Evolutionary conservation across 2,329 filamentous ascomycete species (phyloP).

Genomic region (Paecilomyces fulvus): DNA sequence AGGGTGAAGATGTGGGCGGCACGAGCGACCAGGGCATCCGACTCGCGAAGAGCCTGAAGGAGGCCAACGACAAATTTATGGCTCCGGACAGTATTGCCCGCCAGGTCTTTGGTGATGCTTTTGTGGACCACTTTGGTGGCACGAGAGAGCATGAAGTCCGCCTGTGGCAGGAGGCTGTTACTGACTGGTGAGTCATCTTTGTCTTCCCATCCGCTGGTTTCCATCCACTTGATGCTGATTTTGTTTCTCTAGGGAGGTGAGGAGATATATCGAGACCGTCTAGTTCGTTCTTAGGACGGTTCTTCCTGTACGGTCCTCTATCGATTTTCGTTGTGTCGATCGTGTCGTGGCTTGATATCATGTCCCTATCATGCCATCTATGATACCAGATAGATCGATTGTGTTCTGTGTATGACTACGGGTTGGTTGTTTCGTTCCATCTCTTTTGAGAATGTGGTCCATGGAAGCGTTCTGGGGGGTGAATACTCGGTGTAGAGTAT

Average conservation of each 20-base stretch:
- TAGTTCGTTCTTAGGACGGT: conserved; percentile 17
- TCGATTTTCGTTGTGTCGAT: background rate
- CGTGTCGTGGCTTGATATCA: background rate
- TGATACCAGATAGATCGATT: background rate
- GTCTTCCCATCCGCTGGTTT: background rate
- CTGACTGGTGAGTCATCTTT: conserved; percentile 68
- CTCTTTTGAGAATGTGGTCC: background rate
- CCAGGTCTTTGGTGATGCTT: conserved; percentile 87
- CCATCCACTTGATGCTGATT: conserved; percentile 8
- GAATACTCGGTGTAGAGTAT: too few relatives aligned
- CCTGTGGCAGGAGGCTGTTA: conserved; percentile 91
- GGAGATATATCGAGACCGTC: conserved; percentile 71
- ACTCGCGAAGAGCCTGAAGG: conserved; percentile 74
- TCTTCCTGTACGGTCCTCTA: background rate
- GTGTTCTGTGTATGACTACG: background rate
- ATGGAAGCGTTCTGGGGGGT: background rate
- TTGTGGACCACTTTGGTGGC: conserved; percentile 91
- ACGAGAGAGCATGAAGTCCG: conserved; percentile 85
- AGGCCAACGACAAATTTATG: conserved; percentile 73
- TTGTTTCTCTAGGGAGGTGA: conserved; percentile 54
- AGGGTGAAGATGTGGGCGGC: conserved; percentile 73
- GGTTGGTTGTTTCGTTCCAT: background rate
- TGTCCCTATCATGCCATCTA: background rate
- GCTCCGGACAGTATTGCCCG: conserved; percentile 75
- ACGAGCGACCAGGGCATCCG: conserved; percentile 62